Percentiles rank a stretch among this genome's conserved stretches.
Conservation (phyloP, 176 grass and related monocot genomes). For the Aegilops umbellulata region DNA sequence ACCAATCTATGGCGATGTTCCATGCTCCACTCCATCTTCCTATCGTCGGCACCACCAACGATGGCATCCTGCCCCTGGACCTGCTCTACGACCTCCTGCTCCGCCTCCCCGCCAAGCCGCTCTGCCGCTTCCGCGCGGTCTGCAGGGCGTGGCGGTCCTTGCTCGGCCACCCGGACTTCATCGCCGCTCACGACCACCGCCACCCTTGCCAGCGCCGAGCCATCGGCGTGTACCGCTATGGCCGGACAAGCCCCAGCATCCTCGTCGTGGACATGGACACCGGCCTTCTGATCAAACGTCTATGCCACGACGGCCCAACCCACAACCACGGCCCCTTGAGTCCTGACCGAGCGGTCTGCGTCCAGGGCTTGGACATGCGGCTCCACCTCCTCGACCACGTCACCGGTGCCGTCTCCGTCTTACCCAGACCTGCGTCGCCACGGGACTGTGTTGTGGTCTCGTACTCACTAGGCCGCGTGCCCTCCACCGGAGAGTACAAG, state of each 20-base stretch:
- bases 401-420: background rate
- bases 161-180: background rate
- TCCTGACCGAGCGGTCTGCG: background rate
- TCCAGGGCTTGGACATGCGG: background rate
- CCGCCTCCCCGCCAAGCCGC: background rate
- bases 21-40: background rate
- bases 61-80: background rate
- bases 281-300: background rate
- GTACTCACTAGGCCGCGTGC: background rate
- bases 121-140: background rate
- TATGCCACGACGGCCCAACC: background rate
- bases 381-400: background rate
- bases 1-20: too few species aligned
- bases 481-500: background rate
- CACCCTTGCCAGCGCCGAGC: background rate
- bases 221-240: background rate
- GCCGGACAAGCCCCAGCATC: fast-evolving
- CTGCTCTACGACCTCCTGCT: background rate
- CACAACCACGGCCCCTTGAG: background rate
- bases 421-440: background rate
- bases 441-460: background rate
- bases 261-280: background rate
- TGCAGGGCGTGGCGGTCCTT: background rate
- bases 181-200: background rate
- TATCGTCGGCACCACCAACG: background rate